Conservation (phyloP, 2,329 filamentous ascomycete species). For the Curvularia eragrostidis region DNA sequence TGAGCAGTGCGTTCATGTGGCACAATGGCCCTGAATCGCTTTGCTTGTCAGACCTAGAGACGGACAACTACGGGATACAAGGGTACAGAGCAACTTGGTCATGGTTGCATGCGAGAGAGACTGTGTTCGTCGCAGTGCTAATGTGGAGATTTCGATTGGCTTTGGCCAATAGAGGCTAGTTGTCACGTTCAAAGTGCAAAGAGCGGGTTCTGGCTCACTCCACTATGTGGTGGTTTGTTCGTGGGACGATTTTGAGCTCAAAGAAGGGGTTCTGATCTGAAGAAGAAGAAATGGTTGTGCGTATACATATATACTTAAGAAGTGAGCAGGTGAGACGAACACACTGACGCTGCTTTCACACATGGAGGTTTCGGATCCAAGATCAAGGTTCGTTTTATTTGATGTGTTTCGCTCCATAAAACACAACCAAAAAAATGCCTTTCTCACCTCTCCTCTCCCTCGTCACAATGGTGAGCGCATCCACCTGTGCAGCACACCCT, state of each 20-base stretch:
- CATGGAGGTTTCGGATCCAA: not conserved
- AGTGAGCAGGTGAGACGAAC: not conserved
- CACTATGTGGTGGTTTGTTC: not conserved
- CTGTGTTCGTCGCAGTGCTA: not conserved
- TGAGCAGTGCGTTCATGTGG: not conserved
- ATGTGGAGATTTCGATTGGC: not conserved
- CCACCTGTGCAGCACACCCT: constrained; percentile 20
- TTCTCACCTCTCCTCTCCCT: constrained; percentile 16
- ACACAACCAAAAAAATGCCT: constrained; percentile 18
- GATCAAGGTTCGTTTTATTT: not conserved
- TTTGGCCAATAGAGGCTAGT: not conserved
- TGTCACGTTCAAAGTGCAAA: not conserved
- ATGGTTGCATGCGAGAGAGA: too few relatives aligned
- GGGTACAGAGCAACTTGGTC: not conserved
- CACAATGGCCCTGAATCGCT: not conserved
- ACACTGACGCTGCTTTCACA: not conserved
- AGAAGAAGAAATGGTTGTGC: not conserved
- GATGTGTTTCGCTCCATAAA: not conserved
- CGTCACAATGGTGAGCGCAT: constrained; percentile 9
- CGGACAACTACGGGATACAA: not conserved
- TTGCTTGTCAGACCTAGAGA: not conserved
- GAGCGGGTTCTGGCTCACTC: not conserved
- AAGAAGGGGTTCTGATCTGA: not conserved
- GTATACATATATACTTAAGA: not conserved
- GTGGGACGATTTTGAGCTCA: not conserved